Conservation (phyloP, 2,329 filamentous ascomycete genomes). For the Talaromyces sp. region DNA sequence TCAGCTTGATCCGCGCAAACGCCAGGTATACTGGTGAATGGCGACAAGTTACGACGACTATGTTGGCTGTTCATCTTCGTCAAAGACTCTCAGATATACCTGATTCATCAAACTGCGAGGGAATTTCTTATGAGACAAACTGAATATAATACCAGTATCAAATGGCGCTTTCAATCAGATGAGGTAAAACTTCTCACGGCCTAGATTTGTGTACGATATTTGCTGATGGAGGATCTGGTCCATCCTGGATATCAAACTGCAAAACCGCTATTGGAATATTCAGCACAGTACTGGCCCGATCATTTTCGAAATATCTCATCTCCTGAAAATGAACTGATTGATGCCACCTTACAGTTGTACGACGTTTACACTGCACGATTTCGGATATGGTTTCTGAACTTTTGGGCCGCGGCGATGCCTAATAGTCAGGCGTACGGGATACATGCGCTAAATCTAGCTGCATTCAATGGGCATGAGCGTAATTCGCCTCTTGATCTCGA, state of each 20-base stretch:
- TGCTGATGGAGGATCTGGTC: slow-evolving; percentile 6
- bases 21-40: background rate
- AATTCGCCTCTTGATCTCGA: background rate
- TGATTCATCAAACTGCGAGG: slow-evolving; percentile 44
- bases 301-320: slow-evolving; percentile 1
- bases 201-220: slow-evolving; percentile 3
- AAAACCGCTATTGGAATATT: background rate
- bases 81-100: slow-evolving; percentile 33
- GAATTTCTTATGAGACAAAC: slow-evolving; percentile 35
- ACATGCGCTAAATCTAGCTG: background rate
- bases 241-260: too few species aligned
- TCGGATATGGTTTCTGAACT: background rate
- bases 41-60: slow-evolving; percentile 26
- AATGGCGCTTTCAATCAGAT: background rate
- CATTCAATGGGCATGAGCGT: slow-evolving; percentile 6
- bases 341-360: background rate
- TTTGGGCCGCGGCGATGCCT: background rate
- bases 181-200: background rate
- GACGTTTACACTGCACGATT: background rate
- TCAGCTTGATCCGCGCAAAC: background rate
- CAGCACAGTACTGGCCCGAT: background rate
- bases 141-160: background rate
- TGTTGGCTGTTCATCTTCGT: slow-evolving; percentile 42
- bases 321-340: background rate
- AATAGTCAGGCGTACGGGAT: too few species aligned